Evolutionary conservation across 108 stramenopile species (phyloP).

Genomic region (Cyclotella kingstonii): DNA sequence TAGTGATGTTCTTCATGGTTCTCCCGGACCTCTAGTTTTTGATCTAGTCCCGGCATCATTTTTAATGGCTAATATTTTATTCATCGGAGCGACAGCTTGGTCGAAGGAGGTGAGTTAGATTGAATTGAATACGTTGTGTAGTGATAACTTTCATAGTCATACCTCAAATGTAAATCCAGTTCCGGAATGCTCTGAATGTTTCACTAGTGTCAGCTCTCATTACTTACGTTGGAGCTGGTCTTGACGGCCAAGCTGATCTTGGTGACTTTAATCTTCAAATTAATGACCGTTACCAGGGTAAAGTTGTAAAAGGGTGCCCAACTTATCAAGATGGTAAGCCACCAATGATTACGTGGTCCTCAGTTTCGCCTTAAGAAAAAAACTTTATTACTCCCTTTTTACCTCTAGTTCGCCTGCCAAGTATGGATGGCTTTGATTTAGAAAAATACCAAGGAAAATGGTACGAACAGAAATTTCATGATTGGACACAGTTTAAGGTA

Average conservation of each 20-base stretch:
- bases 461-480: constrained; percentile 93
- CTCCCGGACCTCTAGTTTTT: constrained; percentile 71
- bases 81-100: constrained; percentile 60
- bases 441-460: constrained; percentile 87
- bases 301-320: constrained; percentile 86
- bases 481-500: constrained; percentile 88
- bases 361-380: not conserved
- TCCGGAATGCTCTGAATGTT: constrained; percentile 75
- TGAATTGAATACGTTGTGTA: not conserved
- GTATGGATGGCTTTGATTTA: constrained; percentile 87
- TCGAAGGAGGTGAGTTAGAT: constrained; percentile 60
- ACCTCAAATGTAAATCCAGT: constrained; percentile 10
- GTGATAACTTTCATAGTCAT: not conserved
- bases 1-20: constrained; percentile 86
- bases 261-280: constrained; percentile 85
- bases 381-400: too few relatives aligned
- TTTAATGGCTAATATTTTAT: constrained; percentile 64
- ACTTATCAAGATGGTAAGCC: constrained; percentile 61
- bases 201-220: constrained; percentile 73
- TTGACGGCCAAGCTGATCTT: constrained; percentile 79
- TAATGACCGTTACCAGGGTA: constrained; percentile 82
- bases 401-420: constrained; percentile 62
- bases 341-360: not conserved
- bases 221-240: constrained; percentile 78
- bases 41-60: constrained; percentile 77